phyloP scores from a whole-genome alignment of 768 basidiomycete genomes.

The Cystobasidiopsis lactophilus region DNA sequence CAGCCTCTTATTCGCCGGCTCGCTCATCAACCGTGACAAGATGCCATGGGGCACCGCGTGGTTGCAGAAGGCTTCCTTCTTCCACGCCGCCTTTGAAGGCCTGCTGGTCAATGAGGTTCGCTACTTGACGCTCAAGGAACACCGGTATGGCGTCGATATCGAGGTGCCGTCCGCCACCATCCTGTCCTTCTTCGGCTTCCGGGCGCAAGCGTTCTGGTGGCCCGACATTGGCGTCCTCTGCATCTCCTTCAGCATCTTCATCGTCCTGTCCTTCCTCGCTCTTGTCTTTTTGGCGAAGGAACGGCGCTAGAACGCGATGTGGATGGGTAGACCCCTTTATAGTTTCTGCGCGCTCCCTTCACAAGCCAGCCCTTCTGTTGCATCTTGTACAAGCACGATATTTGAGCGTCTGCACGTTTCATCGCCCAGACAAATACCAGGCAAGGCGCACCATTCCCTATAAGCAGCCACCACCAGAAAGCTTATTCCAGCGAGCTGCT shows the following conservation, averaged over 20 bases:
- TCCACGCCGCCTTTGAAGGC: constrained; percentile 95
- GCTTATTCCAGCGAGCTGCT: no score
- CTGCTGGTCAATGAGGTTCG: constrained; percentile 92
- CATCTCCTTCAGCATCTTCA: constrained; percentile 68
- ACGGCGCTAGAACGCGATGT: constrained; percentile 7
- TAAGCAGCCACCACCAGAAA: no score
- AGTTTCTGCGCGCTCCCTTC: no score
- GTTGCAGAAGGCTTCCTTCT: constrained; percentile 83
- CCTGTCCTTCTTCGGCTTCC: constrained; percentile 75
- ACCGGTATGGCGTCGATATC: constrained; percentile 81
- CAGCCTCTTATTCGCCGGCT: constrained; percentile 82
- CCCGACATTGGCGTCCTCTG: constrained; percentile 70
- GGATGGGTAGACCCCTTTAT: no score
- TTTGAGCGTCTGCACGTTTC: no score
- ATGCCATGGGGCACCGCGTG: constrained; percentile 50
- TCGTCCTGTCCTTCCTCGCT: constrained; percentile 24
- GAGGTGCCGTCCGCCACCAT: constrained; percentile 93
- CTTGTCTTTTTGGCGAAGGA: constrained; percentile 15
- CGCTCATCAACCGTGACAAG: constrained; percentile 81
- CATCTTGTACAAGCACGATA: no score
- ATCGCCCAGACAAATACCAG: no score
- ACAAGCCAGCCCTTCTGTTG: no score
- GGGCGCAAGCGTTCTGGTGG: constrained; percentile 80
- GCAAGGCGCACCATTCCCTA: no score
- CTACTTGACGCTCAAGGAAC: constrained; percentile 77